Conservation (phyloP, 352 stramenopile genomes). For the Phytophthora agathidicida region DNA sequence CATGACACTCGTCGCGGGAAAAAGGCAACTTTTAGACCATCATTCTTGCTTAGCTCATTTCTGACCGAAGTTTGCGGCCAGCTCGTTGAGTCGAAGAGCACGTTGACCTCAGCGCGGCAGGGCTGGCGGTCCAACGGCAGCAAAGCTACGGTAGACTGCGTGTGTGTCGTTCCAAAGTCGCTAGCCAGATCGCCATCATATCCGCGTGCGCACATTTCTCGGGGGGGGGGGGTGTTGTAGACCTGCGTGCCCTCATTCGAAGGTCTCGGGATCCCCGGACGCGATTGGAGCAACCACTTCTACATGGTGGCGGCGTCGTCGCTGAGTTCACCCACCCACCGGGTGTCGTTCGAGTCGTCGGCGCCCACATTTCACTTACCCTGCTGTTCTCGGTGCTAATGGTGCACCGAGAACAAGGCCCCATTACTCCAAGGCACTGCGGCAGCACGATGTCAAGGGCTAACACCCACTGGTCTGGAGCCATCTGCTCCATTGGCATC, state of each 20-base stretch:
- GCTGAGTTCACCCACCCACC: not conserved
- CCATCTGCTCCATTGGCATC: not conserved
- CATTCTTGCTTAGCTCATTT: slow-evolving; percentile 19
- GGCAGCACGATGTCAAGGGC: not conserved
- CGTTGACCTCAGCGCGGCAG: not conserved
- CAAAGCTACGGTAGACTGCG: slow-evolving; percentile 7
- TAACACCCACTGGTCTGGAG: not conserved
- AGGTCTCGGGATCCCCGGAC: slow-evolving; percentile 1
- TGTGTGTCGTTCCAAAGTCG: slow-evolving; percentile 1
- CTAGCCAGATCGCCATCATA: slow-evolving; percentile 3
- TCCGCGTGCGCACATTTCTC: slow-evolving; percentile 4
- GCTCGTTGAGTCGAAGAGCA: slow-evolving; percentile 1
- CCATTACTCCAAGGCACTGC: not conserved
- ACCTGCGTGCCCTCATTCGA: slow-evolving; percentile 21
- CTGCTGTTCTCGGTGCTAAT: slow-evolving; percentile 21
- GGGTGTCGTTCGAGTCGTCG: slow-evolving; percentile 3
- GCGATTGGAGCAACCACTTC: slow-evolving; percentile 18
- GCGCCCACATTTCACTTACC: slow-evolving; percentile 6
- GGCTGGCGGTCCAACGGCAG: not conserved
- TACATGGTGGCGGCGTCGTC: slow-evolving; percentile 9
- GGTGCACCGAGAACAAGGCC: not conserved
- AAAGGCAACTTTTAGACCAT: slow-evolving; percentile 20
- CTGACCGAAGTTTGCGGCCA: slow-evolving; percentile 18
- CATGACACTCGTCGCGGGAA: slow-evolving; percentile 1
- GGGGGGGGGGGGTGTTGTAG: slow-evolving; percentile 10